Evolutionary conservation across 78 protist genomes (phyloP).

Genomic region (Planoprotostelium fungivorum): DNA sequence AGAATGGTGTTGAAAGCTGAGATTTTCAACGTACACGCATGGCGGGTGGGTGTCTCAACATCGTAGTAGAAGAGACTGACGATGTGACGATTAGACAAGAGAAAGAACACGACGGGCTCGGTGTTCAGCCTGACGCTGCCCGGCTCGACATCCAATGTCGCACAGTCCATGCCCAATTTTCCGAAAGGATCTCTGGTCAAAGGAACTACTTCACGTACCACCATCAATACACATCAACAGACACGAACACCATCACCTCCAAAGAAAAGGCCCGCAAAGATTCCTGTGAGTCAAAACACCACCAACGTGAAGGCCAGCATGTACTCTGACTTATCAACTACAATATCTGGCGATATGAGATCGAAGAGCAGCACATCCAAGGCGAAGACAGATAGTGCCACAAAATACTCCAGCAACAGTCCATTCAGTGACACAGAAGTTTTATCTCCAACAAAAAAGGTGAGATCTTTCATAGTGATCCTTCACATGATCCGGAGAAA

Average conservation of each 20-base stretch:
- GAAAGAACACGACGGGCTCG: background rate
- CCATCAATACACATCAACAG: background rate
- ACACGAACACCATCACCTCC: background rate
- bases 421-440: background rate
- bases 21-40: too few relatives aligned
- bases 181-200: background rate
- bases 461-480: background rate
- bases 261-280: background rate
- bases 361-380: background rate
- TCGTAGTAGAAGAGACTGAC: too few relatives aligned
- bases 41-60: too few relatives aligned
- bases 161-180: background rate
- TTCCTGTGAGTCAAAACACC: background rate
- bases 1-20: too few relatives aligned
- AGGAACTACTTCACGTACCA: background rate
- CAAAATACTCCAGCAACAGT: background rate
- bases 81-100: background rate
- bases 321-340: background rate
- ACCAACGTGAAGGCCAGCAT: background rate
- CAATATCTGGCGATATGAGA: too few relatives aligned
- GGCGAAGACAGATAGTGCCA: background rate
- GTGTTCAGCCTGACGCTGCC: background rate
- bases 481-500: background rate
- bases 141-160: background rate
- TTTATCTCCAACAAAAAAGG: background rate